These are phyloP conservation scores for Oleoguttula mirabilis DNA, from an alignment of 495 filamentous ascomycete species.

Conservation along the genomic window DNA sequence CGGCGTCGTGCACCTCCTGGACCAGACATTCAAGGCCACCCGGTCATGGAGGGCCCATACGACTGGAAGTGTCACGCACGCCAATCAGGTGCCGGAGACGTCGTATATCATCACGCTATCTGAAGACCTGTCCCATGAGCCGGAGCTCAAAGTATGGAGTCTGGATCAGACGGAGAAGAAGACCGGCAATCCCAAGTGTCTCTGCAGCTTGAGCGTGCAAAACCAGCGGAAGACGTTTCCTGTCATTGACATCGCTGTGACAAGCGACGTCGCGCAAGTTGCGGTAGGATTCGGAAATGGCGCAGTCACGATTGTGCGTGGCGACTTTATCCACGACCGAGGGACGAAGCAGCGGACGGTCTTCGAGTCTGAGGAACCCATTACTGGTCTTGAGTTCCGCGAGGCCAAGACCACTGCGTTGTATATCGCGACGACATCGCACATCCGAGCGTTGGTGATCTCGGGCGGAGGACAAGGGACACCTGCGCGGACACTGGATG, in stretches of 20 bases:
- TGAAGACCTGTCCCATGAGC: constrained; percentile 78
- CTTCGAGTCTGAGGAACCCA: constrained; percentile 91
- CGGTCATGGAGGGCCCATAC: constrained; percentile 81
- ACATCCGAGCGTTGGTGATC: constrained; percentile 77
- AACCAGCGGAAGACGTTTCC: constrained; percentile 92
- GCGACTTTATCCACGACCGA: constrained; percentile 88
- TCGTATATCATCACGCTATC: constrained; percentile 75
- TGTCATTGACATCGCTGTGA: constrained; percentile 76
- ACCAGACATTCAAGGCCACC: constrained; percentile 72
- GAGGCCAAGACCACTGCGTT: constrained; percentile 60
- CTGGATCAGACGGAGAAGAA: constrained; percentile 92
- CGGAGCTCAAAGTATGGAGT: constrained; percentile 88
- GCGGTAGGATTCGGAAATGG: constrained; percentile 95
- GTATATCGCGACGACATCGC: constrained; percentile 81
- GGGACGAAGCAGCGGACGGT: constrained; percentile 94
- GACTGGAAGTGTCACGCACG: constrained; percentile 69
- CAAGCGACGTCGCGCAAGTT: constrained; percentile 79
- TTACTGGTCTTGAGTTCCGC: constrained; percentile 76
- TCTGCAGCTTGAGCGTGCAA: constrained; percentile 71
- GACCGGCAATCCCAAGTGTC: constrained; percentile 72
- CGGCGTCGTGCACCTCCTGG: constrained; percentile 76
- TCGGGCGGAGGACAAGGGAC: constrained; percentile 80
- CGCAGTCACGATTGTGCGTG: constrained; percentile 81
- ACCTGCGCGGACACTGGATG: constrained; percentile 75
- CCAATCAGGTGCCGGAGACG: constrained; percentile 86